Conservation (phyloP, 441 rosid genomes). For the Erodium texanum region DNA sequence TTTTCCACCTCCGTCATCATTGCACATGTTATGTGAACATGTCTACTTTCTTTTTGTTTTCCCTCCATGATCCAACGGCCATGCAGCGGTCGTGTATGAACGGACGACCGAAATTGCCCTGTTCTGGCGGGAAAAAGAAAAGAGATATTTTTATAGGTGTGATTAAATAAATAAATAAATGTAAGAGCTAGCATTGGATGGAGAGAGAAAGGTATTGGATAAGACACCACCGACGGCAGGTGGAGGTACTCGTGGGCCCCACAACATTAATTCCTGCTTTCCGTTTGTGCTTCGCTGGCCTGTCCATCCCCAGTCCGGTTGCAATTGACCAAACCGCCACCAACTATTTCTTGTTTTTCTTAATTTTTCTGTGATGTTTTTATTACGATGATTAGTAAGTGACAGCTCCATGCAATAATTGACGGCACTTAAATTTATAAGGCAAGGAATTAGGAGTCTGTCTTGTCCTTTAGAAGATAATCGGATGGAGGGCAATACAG, state of each 20-base stretch:
- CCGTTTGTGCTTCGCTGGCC: neutral
- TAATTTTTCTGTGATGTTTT: neutral
- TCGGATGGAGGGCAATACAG: neutral
- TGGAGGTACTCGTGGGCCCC: slow-evolving; percentile 23
- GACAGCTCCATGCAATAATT: neutral
- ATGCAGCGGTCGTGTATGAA: neutral
- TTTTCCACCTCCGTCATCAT: slow-evolving; percentile 27
- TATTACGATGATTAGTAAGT: no score
- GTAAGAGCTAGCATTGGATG: no score
- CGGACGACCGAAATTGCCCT: slow-evolving; percentile 20
- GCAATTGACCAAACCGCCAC: neutral
- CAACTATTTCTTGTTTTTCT: neutral
- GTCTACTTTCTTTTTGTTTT: slow-evolving; percentile 11
- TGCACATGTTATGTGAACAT: slow-evolving; percentile 25
- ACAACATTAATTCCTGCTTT: neutral
- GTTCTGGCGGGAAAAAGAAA: slow-evolving; percentile 48
- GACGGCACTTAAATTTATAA: neutral
- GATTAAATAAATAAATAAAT: no score
- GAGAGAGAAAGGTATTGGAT: slow-evolving; percentile 12
- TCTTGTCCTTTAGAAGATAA: no score
- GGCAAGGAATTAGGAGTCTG: neutral
- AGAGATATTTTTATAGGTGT: no score
- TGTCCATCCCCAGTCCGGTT: slow-evolving; percentile 22
- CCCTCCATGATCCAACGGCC: slow-evolving; percentile 12
- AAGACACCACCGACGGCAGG: slow-evolving; percentile 47